Percentiles rank a stretch among this genome's conserved stretches.
phyloP scores from a whole-genome alignment of 805 yeast genomes.

The Sugiyamaella mastotermitis region DNA sequence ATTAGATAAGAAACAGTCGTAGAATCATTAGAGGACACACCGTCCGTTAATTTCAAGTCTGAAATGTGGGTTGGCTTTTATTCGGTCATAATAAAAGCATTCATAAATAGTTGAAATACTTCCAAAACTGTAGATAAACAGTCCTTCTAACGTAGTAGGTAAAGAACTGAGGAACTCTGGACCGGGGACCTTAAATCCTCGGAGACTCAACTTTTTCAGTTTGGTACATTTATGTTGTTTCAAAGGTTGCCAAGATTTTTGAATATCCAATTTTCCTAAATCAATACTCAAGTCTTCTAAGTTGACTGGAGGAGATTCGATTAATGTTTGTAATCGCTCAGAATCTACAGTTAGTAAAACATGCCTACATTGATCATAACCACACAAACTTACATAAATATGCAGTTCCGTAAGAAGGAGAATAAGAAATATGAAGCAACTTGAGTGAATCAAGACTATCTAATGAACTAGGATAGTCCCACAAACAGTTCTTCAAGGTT shows the following conservation, averaged over 20 bases:
- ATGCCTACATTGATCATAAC: too few relatives aligned
- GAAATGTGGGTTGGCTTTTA: neutral
- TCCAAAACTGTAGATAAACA: neutral
- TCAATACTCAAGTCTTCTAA: neutral
- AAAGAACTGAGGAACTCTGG: conserved; percentile 3
- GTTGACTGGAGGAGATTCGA: conserved; percentile 5
- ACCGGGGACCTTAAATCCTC: conserved; percentile 8
- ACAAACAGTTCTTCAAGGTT: conserved; percentile 4
- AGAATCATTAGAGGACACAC: neutral
- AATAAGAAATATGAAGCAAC: neutral
- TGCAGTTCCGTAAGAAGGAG: neutral
- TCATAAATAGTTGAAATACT: neutral
- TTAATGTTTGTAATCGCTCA: conserved; percentile 5
- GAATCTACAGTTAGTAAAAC: too few relatives aligned
- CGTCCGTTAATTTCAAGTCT: neutral
- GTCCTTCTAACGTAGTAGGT: conserved; percentile 1
- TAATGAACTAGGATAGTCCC: conserved; percentile 8
- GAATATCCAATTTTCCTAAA: neutral
- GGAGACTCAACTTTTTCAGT: conserved; percentile 1
- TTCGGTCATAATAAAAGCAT: neutral
- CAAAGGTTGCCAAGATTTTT: conserved; percentile 9
- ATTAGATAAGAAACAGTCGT: neutral
- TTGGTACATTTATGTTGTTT: conserved; percentile 1
- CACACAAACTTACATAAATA: neutral
- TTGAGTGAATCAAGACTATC: conserved; percentile 1